A percentile compares a stretch with the other conserved stretches of the same genome.
phyloP scores from a whole-genome alignment of 257 asterid genomes.

The Primulina huaijiensis region DNA sequence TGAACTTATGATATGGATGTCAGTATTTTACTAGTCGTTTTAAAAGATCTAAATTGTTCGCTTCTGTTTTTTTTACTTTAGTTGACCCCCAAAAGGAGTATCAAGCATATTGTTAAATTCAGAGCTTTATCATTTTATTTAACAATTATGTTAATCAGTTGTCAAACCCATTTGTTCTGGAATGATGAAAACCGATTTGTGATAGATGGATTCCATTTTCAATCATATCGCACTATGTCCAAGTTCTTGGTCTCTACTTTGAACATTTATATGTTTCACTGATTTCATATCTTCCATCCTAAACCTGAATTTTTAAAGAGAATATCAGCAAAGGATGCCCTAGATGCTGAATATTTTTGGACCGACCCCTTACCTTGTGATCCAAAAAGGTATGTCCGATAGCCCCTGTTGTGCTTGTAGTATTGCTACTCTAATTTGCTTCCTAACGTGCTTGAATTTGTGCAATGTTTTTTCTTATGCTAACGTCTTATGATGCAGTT shows the following conservation, averaged over 20 bases:
- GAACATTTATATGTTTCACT: not conserved
- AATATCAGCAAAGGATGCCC: slow-evolving; percentile 88
- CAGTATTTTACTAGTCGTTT: not conserved
- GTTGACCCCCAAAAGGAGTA: not conserved
- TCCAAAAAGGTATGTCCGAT: slow-evolving; percentile 64
- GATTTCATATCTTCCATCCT: slow-evolving; percentile 6
- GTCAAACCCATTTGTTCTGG: not conserved
- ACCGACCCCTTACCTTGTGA: slow-evolving; percentile 97
- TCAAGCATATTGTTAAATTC: not conserved
- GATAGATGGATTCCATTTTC: slow-evolving; percentile 6
- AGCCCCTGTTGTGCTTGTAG: not conserved
- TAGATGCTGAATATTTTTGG: slow-evolving; percentile 97
- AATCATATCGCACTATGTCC: slow-evolving; percentile 6
- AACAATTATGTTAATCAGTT: not conserved
- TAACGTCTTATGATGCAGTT: slow-evolving; percentile 36
- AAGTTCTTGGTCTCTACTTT: not conserved
- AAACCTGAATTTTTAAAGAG: slow-evolving; percentile 48
- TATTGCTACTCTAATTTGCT: not conserved
- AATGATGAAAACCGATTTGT: not conserved
- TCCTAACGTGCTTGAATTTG: not conserved
- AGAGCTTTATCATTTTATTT: not conserved
- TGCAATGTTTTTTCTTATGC: not conserved
- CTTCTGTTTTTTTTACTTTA: too few species aligned
- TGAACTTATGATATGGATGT: not conserved
- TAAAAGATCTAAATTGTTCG: not conserved